Percentiles rank a stretch among this genome's conserved stretches.
Conservation (phyloP, 257 asterid genomes). For the Solanum medicagineum region DNA sequence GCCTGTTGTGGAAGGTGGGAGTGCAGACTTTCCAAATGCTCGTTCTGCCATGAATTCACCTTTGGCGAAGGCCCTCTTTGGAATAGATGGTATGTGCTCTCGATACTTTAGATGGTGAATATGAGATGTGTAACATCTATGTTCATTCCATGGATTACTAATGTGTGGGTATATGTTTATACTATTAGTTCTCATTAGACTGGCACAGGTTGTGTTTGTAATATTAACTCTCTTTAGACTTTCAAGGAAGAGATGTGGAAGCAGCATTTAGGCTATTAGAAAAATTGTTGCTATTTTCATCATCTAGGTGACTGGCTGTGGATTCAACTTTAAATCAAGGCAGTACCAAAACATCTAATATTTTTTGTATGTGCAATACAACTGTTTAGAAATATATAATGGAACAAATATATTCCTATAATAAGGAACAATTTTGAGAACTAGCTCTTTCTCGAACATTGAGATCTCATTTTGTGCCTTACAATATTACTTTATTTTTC, state of each 20-base stretch:
- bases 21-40: slow-evolving; percentile 86
- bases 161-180: not conserved
- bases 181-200: not conserved
- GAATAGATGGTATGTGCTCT: slow-evolving; percentile 52
- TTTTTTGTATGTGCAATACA: not conserved
- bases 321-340: not conserved
- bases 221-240: not conserved
- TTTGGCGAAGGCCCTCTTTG: slow-evolving; percentile 71
- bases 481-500: not conserved
- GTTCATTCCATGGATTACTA: not conserved
- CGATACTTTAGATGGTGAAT: not conserved
- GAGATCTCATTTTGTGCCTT: not conserved
- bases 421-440: not conserved
- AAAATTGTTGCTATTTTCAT: not conserved
- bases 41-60: slow-evolving; percentile 92
- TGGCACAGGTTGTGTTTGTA: not conserved
- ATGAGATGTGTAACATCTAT: not conserved
- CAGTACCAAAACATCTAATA: not conserved
- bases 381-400: not conserved
- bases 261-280: not conserved
- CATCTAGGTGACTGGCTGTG: not conserved
- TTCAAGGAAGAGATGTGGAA: not conserved
- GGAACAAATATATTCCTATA: not conserved
- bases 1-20: slow-evolving; percentile 79
- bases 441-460: not conserved